Conservation (phyloP, 305 asterid genomes). For the Striga hermonthica region DNA sequence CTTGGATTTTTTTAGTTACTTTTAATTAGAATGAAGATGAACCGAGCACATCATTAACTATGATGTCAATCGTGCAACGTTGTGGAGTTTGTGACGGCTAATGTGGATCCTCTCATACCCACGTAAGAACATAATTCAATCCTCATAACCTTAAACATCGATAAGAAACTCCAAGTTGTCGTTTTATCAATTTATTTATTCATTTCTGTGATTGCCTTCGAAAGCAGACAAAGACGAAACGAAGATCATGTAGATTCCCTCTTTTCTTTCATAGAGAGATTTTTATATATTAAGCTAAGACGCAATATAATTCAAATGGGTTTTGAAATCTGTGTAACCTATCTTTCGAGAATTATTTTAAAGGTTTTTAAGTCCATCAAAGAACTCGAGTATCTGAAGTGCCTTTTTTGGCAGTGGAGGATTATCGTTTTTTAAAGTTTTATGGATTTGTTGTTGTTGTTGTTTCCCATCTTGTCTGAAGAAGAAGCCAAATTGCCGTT, state of each 20-base stretch:
- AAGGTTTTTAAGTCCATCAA: no score
- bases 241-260: slow-evolving; percentile 60
- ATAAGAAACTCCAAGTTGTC: slow-evolving; percentile 13
- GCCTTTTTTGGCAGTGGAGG: slow-evolving; percentile 44
- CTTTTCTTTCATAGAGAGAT: no score
- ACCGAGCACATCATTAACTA: neutral
- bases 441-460: slow-evolving; percentile 49
- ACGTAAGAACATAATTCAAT: slow-evolving; percentile 45
- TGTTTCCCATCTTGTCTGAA: slow-evolving; percentile 32
- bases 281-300: no score
- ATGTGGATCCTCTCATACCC: slow-evolving; percentile 75
- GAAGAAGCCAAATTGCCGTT: slow-evolving; percentile 38
- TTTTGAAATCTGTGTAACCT: no score
- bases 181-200: neutral
- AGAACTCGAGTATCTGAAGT: no score
- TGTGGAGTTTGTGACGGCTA: slow-evolving; percentile 54
- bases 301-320: no score
- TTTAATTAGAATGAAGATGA: neutral
- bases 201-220: slow-evolving; percentile 3
- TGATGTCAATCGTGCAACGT: slow-evolving; percentile 48
- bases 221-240: slow-evolving; percentile 52
- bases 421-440: slow-evolving; percentile 43
- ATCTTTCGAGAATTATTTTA: no score
- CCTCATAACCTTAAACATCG: neutral
- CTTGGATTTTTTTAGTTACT: neutral